phyloP scores from a whole-genome alignment of 2,329 filamentous ascomycete genomes.

The Rosellinia necatrix region DNA sequence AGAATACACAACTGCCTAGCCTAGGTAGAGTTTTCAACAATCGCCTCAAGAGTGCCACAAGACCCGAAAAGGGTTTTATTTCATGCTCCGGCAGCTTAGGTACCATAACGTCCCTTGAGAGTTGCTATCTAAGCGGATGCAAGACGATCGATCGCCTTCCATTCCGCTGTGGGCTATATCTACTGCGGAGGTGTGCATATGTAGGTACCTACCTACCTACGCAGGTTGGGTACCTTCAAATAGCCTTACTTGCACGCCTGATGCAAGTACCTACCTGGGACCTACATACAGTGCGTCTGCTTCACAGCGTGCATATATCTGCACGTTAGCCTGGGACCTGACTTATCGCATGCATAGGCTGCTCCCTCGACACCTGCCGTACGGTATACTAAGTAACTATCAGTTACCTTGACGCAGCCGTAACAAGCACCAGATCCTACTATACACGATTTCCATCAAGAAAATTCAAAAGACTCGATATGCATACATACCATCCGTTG shows the following conservation, averaged over 20 bases:
- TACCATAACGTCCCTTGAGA: constrained; percentile 4
- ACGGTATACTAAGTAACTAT: too few relatives aligned
- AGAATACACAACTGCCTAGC: too few relatives aligned
- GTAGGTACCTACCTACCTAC: background rate
- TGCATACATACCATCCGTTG: background rate
- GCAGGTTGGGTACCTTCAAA: background rate
- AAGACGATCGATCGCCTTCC: constrained; percentile 24
- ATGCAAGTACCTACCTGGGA: background rate
- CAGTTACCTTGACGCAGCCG: constrained; percentile 33
- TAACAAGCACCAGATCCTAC: constrained; percentile 30
- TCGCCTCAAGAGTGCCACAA: too few relatives aligned
- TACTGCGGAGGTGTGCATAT: constrained; percentile 7
- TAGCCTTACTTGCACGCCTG: background rate
- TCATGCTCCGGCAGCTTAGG: too few relatives aligned
- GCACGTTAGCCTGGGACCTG: constrained; percentile 38
- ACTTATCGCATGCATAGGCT: constrained; percentile 46
- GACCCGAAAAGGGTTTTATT: too few relatives aligned
- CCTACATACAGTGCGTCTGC: constrained; percentile 19
- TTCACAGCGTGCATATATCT: constrained; percentile 20
- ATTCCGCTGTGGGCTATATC: constrained; percentile 21
- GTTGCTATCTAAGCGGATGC: constrained; percentile 11
- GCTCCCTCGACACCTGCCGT: constrained; percentile 35
- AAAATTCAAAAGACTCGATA: background rate
- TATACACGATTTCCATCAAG: background rate
- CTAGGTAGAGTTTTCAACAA: background rate